Evolutionary conservation across 345 rosid genomes (phyloP), one percentile per base, ranked within the genome.

Genomic region (Pistacia vera): DNA sequence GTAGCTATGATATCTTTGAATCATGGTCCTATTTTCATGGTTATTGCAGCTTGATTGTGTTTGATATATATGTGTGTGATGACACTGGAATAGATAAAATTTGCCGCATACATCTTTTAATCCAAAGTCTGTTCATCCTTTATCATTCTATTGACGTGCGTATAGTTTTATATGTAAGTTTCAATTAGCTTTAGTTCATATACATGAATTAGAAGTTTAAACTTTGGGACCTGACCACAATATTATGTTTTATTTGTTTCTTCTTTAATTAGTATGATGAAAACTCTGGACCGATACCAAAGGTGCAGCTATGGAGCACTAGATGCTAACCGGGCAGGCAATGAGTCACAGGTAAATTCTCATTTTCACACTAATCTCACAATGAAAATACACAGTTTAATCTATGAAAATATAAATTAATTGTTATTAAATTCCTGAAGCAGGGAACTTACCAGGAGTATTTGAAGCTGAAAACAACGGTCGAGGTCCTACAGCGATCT

Each of bases 361-460:
- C 0, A 30, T 54, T 35, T 35, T 1, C 54, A 33, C 28, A 41
- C 6, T 11, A 52, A 63, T 63, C 57, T 36, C 8, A 68, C 54
- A 46, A 16, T 63, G n/a, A n/a, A n/a, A n/a, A n/a, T 6, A 35
- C 55, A 54, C 33, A 11, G 41, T 62, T 30, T 12, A 13, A 62
- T 30, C 38, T 10, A 51, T 54, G 16, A 4, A 17, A 17, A 5
- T 1, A 16, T 4, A 20, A 28, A 11, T 49, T 54, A 52, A 70
- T 44, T 8, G 51, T 35, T 12, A 8, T 61, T 7, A 63, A 13
- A 6, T 2, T 71, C 41, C 60, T 8, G n/a, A 55, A 78, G 73
- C 89, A 88, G 90, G 72, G 59, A 76, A 87, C 71, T 77, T 87
- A 90, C 77, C 86, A 87, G 75, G 92, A 90, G 61, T 90, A 83